Percentiles rank a stretch among this genome's conserved stretches.
Conservation (phyloP, 768 basidiomycete species). For the Leccinum longicurvipes region DNA sequence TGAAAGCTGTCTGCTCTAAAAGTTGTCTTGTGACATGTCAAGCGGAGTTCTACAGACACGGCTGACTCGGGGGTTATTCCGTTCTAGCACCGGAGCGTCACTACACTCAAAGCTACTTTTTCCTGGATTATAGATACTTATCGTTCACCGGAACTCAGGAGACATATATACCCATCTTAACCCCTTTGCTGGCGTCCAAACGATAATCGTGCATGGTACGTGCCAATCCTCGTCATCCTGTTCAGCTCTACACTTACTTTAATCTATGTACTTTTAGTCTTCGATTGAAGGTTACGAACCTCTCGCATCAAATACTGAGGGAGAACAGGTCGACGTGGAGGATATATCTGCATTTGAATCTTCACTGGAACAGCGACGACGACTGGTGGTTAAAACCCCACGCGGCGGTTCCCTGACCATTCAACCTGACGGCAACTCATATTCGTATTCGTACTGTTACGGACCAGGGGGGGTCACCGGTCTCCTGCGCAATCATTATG, state of each 20-base stretch:
- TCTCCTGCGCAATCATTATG: conserved; percentile 60
- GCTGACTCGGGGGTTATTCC: not conserved
- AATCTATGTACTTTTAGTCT: conserved; percentile 5
- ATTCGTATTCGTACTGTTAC: conserved; percentile 67
- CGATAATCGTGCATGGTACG: conserved; percentile 12
- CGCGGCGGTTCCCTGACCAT: conserved; percentile 28
- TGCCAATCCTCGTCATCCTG: not conserved
- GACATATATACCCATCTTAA: not conserved
- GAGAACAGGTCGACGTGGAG: conserved; percentile 11
- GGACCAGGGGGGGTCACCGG: conserved; percentile 69
- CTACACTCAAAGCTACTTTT: not conserved
- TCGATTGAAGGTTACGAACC: conserved; percentile 13
- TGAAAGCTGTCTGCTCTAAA: not conserved
- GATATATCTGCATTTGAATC: conserved; percentile 12
- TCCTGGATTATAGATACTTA: too few species aligned
- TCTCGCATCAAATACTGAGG: conserved; percentile 7
- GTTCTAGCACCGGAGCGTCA: not conserved
- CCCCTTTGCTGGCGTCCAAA: not conserved
- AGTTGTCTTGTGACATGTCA: not conserved
- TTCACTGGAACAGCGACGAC: conserved; percentile 18
- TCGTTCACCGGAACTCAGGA: too few species aligned
- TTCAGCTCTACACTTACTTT: not conserved
- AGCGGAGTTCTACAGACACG: not conserved
- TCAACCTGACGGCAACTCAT: conserved; percentile 30
- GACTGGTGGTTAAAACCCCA: conserved; percentile 19